Base-by-base conservation (phyloP, 2,329 filamentous ascomycete genomes). In the Fusarium incarnatum region DNA sequence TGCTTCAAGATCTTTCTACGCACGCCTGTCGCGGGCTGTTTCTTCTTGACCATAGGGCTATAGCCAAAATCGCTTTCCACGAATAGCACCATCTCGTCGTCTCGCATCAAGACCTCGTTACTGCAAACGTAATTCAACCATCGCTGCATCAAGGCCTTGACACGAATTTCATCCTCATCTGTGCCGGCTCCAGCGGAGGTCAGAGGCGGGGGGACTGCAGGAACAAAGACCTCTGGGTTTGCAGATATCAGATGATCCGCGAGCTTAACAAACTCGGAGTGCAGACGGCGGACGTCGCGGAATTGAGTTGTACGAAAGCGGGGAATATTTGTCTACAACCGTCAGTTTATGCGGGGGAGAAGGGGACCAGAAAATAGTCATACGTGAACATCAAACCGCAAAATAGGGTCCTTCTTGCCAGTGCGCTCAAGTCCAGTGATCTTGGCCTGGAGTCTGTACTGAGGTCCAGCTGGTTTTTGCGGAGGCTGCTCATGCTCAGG, bases 41-140 rank as follows among this genome's bases (percentile, higher is more conserved):
- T 97, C 86, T 94, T 94, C 80, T 95, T 91, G 48, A 98, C 91
- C 77, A 98, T 92, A 2, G 96, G 96, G 76, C 94, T 98, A 81
- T 99, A 99, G 42, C 96, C 96, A 79, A 98, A 98, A 79, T 99
- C 96, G 78, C 94, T 97, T 82, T 99, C 96, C n/a, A 99, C 94
- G 76, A 99, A 99, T 64, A 98, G 90, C 8, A 98, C 89, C 89
- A 98, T 95, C 82, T 99, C 96, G 68, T 98, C 95, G 78, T 99
- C 96, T 67, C 92, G 89, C 85, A 97, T 97, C 10, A 99, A 87
- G 2, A 97, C 90, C 37, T 98, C 94, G 74, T 96, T 98, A 76
- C 88, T 89, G 82, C 96, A 97, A 22, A 99, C 92, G 63, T 93
- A 92, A 80, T 97, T 98, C 75, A 99, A 86, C 96, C 96, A 99